phyloP scores from a whole-genome alignment of 1,284 basidiomycete genomes.

The Lignosus rhinocerotis region DNA sequence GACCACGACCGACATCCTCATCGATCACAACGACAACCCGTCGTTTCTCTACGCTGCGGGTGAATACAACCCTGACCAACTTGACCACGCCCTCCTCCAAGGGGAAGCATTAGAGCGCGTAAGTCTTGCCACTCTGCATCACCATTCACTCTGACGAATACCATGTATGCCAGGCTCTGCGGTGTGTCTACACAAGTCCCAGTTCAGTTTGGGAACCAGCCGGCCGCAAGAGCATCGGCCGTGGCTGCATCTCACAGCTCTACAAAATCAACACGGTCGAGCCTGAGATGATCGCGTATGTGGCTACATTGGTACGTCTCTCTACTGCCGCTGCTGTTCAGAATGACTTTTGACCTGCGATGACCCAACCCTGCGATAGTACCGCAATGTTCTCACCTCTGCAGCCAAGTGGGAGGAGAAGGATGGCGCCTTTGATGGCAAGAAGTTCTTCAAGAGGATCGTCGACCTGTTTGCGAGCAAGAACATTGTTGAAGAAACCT shows the following conservation, averaged over 20 bases:
- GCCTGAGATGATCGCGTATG: not conserved
- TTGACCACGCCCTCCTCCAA: too few species aligned
- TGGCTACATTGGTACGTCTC: not conserved
- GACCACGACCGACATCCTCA: too few species aligned
- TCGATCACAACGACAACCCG: too few species aligned
- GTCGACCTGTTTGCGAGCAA: not conserved
- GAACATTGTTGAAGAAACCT: not conserved
- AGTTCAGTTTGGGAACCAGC: not conserved
- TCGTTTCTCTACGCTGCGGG: too few species aligned
- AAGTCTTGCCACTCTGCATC: too few species aligned
- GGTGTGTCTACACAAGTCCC: not conserved
- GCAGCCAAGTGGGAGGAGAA: not conserved
- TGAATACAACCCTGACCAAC: too few species aligned
- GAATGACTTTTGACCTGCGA: too few species aligned
- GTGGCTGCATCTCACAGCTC: not conserved
- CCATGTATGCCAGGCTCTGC: not conserved
- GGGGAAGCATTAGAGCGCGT: too few species aligned
- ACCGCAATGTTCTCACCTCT: not conserved
- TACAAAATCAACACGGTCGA: not conserved
- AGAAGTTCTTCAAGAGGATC: not conserved
- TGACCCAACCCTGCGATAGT: too few species aligned
- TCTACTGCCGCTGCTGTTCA: not conserved
- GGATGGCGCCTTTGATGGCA: not conserved
- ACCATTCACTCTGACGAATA: too few species aligned
- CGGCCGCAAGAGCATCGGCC: not conserved